These are phyloP conservation scores for Bruguiera parviflora DNA, from an alignment of 345 rosid genomes.

Conservation along the genomic window DNA sequence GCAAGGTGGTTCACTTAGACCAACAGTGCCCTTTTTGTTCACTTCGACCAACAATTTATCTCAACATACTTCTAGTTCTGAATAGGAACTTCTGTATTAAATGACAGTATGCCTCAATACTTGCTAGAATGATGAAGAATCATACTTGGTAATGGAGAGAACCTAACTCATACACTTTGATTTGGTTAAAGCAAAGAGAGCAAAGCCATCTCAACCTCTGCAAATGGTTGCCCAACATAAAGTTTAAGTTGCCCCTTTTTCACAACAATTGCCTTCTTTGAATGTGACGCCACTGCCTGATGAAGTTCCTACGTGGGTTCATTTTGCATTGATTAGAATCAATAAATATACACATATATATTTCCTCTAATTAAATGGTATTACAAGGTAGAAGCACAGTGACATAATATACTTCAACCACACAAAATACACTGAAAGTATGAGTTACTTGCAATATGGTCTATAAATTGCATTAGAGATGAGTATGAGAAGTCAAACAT, in stretches of 20 bases:
- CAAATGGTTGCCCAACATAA: conserved; percentile 73
- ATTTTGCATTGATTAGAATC: neutral
- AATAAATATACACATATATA: no score
- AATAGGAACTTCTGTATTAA: no score
- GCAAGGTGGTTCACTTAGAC: no score
- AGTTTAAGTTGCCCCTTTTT: conserved; percentile 72
- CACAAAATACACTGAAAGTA: neutral
- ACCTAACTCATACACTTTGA: neutral
- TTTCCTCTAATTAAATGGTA: neutral
- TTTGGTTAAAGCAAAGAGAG: conserved; percentile 43
- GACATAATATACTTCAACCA: neutral
- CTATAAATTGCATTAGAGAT: no score
- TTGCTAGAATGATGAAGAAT: no score
- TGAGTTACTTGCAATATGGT: neutral
- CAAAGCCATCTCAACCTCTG: conserved; percentile 64
- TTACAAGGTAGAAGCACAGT: neutral
- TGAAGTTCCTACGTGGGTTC: conserved; percentile 52
- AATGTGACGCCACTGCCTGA: conserved; percentile 41
- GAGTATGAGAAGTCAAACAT: no score
- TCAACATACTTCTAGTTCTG: no score
- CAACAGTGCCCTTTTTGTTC: no score
- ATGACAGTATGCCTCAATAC: no score
- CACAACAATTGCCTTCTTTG: conserved; percentile 53
- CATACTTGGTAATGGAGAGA: neutral
- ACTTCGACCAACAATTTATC: no score